phyloP scores from a whole-genome alignment of 306 rosid species.

The Carpinus viminea region DNA sequence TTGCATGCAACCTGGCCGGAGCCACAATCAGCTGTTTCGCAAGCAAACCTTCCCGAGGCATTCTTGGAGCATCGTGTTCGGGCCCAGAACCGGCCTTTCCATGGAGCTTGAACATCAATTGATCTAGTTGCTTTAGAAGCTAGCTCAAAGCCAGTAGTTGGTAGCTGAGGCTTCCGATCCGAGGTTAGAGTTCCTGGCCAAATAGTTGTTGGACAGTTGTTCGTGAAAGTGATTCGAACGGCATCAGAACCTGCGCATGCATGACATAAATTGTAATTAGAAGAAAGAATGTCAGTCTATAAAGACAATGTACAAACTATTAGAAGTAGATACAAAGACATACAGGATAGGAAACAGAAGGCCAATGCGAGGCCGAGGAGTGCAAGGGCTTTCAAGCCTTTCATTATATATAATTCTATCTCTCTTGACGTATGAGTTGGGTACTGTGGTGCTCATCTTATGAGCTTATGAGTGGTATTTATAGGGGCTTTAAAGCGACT shows the following conservation, averaged over 20 bases:
- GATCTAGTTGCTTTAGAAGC: not conserved
- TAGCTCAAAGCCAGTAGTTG: slow-evolving; percentile 40
- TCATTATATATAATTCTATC: too few relatives aligned
- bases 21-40: slow-evolving; percentile 41
- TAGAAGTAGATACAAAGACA: not conserved
- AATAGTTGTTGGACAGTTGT: slow-evolving; percentile 33
- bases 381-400: not conserved
- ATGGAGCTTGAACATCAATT: slow-evolving; percentile 26
- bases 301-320: not conserved
- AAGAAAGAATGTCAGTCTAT: not conserved
- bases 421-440: not conserved
- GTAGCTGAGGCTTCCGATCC: slow-evolving; percentile 24
- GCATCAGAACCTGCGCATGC: not conserved
- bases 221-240: slow-evolving; percentile 30
- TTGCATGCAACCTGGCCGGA: slow-evolving; percentile 37
- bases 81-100: slow-evolving; percentile 48
- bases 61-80: slow-evolving; percentile 37
- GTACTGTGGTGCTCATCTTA: not conserved
- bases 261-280: not conserved
- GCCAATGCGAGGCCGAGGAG: not conserved
- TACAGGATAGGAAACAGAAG: not conserved
- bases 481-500: not conserved
- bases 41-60: slow-evolving; percentile 27
- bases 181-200: slow-evolving; percentile 47
- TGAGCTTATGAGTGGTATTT: not conserved